Evolutionary conservation across 352 stramenopile genomes (phyloP).

Genomic region (Pythium phragmiticola): DNA sequence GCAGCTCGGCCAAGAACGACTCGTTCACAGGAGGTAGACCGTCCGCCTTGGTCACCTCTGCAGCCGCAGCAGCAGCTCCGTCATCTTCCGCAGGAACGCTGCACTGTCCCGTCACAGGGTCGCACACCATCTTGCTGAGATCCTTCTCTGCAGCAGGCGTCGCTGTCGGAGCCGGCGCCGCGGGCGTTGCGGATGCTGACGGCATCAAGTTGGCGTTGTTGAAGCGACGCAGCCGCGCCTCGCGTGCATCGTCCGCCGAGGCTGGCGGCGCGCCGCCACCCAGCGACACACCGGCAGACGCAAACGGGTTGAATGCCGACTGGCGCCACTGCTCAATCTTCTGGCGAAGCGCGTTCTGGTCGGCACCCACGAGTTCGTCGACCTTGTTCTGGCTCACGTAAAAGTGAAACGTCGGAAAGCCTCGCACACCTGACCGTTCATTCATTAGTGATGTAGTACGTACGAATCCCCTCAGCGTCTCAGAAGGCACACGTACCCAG

Average conservation of each 20-base stretch:
- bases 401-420: slow-evolving; percentile 91
- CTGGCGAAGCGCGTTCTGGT: slow-evolving; percentile 73
- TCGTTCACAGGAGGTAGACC: slow-evolving; percentile 63
- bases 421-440: slow-evolving; percentile 47
- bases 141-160: slow-evolving; percentile 27
- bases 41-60: slow-evolving; percentile 31
- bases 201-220: slow-evolving; percentile 65
- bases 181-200: slow-evolving; percentile 17
- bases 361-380: slow-evolving; percentile 84
- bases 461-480: not conserved
- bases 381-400: slow-evolving; percentile 88
- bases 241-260: slow-evolving; percentile 57
- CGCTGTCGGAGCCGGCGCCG: slow-evolving; percentile 9
- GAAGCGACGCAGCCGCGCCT: slow-evolving; percentile 78
- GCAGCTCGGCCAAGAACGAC: slow-evolving; percentile 58
- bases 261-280: slow-evolving; percentile 36
- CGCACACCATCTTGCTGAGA: slow-evolving; percentile 59
- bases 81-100: slow-evolving; percentile 28
- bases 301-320: slow-evolving; percentile 85
- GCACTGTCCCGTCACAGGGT: slow-evolving; percentile 61
- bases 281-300: slow-evolving; percentile 66
- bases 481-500: slow-evolving; percentile 35
- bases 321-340: slow-evolving; percentile 90
- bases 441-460: not conserved
- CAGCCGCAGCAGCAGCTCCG: slow-evolving; percentile 15